These are phyloP conservation scores for Taphrina communis DNA, from an alignment of 1,139 yeast genomes.

Conservation along the genomic window DNA sequence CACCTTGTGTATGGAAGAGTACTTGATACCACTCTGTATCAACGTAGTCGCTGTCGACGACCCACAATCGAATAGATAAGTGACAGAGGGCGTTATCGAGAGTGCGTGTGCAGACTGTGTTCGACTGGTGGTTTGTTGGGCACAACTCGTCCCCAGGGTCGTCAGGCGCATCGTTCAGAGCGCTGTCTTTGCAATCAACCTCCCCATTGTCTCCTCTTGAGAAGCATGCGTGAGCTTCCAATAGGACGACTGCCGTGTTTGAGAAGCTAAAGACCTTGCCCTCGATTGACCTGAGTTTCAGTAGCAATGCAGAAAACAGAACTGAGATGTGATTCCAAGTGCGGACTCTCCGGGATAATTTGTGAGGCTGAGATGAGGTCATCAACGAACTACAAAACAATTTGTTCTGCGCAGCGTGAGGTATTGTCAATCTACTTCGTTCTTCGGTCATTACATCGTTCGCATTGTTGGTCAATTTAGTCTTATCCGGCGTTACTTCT, in stretches of 20 bases:
- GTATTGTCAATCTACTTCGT: too few species aligned
- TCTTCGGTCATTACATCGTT: not conserved
- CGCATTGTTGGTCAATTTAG: not conserved
- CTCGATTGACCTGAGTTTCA: not conserved
- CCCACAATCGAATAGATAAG: conserved; percentile 35
- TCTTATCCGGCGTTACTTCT: not conserved
- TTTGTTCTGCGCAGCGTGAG: too few species aligned
- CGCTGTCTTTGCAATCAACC: too few species aligned
- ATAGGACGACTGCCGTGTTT: not conserved
- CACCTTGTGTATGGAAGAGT: conserved; percentile 19
- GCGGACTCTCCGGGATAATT: conserved; percentile 2
- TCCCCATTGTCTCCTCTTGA: too few species aligned
- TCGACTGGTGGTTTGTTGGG: conserved; percentile 31
- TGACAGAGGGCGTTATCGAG: conserved; percentile 8
- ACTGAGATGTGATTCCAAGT: not conserved
- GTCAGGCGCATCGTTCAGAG: conserved; percentile 14
- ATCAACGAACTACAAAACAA: not conserved
- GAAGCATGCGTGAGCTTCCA: too few species aligned
- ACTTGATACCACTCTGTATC: conserved; percentile 21
- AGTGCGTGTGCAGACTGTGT: conserved; percentile 36
- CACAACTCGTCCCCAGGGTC: conserved; percentile 37
- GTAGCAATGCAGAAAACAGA: not conserved
- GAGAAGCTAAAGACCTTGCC: too few species aligned
- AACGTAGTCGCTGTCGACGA: conserved; percentile 28
- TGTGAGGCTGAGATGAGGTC: conserved; percentile 11